Conservation (phyloP, 148 eudicot species). For the Diospyros lotus region DNA sequence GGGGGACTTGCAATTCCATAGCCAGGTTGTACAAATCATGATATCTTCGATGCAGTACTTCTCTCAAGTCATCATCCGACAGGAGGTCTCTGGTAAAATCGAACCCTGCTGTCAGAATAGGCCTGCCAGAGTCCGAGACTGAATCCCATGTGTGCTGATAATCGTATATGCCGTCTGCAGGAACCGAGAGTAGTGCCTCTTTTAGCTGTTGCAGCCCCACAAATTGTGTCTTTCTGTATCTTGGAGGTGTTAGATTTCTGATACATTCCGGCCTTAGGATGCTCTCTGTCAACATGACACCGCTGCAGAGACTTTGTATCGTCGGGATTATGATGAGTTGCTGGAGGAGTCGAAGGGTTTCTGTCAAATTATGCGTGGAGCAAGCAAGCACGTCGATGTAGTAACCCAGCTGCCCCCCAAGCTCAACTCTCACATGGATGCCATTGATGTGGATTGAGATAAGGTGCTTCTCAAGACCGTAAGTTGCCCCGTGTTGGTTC, state of each 20-base stretch:
- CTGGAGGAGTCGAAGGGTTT: slow-evolving; percentile 72
- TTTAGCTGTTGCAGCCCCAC: slow-evolving; percentile 51
- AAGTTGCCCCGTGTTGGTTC: slow-evolving; percentile 84
- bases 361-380: slow-evolving; percentile 76
- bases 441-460: slow-evolving; percentile 77
- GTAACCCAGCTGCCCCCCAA: slow-evolving; percentile 65
- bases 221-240: slow-evolving; percentile 70
- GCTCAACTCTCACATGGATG: slow-evolving; percentile 74
- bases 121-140: slow-evolving; percentile 55
- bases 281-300: slow-evolving; percentile 52
- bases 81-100: slow-evolving; percentile 79
- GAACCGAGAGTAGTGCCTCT: slow-evolving; percentile 76
- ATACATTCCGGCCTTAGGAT: slow-evolving; percentile 80
- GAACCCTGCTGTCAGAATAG: slow-evolving; percentile 49
- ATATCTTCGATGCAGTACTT: slow-evolving; percentile 81
- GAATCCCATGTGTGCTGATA: slow-evolving; percentile 91
- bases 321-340: slow-evolving; percentile 82
- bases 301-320: slow-evolving; percentile 69
- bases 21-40: slow-evolving; percentile 88
- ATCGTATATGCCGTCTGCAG: slow-evolving; percentile 89
- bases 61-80: slow-evolving; percentile 87
- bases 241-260: slow-evolving; percentile 66
- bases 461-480: slow-evolving; percentile 70
- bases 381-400: slow-evolving; percentile 77
- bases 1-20: slow-evolving; percentile 73